These are phyloP conservation scores for Pythium oligandrum DNA, from an alignment of 352 stramenopile species.

Conservation along the genomic window DNA sequence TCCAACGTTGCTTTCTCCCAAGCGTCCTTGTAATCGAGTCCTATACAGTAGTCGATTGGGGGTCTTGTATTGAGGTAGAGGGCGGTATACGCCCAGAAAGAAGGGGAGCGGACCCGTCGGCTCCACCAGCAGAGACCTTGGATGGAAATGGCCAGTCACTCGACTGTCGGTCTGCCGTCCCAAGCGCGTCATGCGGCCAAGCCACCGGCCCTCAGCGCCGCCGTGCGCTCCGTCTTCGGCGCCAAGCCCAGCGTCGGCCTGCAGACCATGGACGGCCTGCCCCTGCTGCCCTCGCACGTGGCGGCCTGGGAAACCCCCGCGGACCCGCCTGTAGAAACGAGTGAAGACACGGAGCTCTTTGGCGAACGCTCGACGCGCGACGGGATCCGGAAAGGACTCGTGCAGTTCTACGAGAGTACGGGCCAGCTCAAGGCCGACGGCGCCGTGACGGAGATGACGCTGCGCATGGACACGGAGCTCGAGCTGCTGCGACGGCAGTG, in stretches of 20 bases:
- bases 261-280: conserved; percentile 11
- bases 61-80: too few relatives aligned
- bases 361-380: conserved; percentile 18
- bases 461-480: conserved; percentile 73
- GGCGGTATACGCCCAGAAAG: too few relatives aligned
- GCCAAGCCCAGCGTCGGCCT: conserved; percentile 5
- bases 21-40: too few relatives aligned
- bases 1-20: too few relatives aligned
- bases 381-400: conserved; percentile 35
- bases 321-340: conserved; percentile 1
- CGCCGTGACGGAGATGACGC: conserved; percentile 52
- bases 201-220: conserved; percentile 6
- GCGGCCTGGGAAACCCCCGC: conserved; percentile 1
- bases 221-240: conserved; percentile 19
- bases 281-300: conserved; percentile 14
- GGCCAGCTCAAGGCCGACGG: conserved; percentile 18
- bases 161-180: too few relatives aligned
- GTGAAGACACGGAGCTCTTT: conserved; percentile 9
- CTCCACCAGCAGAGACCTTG: too few relatives aligned
- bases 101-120: too few relatives aligned
- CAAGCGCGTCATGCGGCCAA: too few relatives aligned
- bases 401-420: conserved; percentile 32
- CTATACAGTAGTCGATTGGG: too few relatives aligned
- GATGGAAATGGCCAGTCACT: too few relatives aligned
- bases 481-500: conserved; percentile 66